These are phyloP conservation scores for Colletotrichum salicis DNA, from an alignment of 2,329 filamentous ascomycete genomes.

Conservation along the genomic window DNA sequence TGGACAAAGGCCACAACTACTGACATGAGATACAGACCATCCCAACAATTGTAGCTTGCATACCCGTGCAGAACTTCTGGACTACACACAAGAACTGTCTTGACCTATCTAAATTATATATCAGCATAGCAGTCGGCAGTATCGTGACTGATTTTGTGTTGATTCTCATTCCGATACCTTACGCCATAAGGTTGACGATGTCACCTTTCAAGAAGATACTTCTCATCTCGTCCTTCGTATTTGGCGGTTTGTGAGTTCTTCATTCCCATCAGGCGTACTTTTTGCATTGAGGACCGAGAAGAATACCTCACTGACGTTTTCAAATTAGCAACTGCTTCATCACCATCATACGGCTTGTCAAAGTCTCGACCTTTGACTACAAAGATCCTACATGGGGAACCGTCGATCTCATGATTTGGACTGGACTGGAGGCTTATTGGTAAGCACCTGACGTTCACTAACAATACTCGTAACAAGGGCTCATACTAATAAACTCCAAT, in stretches of 20 bases:
- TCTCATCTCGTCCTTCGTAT: conserved; percentile 2
- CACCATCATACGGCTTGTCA: conserved; percentile 25
- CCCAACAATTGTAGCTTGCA: conserved; percentile 25
- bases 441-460: background rate
- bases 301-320: background rate
- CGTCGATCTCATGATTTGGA: conserved; percentile 33
- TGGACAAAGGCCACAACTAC: background rate
- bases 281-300: background rate
- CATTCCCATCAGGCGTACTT: no score
- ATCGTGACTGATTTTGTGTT: conserved; percentile 20
- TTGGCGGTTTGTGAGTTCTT: conserved; percentile 6
- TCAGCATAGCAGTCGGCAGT: conserved; percentile 30
- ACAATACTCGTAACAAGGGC: rapidly evolving
- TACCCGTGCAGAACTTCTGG: conserved; percentile 25
- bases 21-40: conserved; percentile 7
- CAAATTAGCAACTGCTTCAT: conserved; percentile 28
- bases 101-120: conserved; percentile 23
- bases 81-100: conserved; percentile 29
- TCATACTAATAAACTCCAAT: background rate
- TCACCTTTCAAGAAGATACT: background rate
- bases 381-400: conserved; percentile 31
- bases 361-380: conserved; percentile 24
- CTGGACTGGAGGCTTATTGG: conserved; percentile 27
- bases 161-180: conserved; percentile 9
- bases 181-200: conserved; percentile 5